Evolutionary conservation across 306 rosid species (phyloP), one percentile per base, ranked within the genome.

Genomic region (Prosopis cineraria): DNA sequence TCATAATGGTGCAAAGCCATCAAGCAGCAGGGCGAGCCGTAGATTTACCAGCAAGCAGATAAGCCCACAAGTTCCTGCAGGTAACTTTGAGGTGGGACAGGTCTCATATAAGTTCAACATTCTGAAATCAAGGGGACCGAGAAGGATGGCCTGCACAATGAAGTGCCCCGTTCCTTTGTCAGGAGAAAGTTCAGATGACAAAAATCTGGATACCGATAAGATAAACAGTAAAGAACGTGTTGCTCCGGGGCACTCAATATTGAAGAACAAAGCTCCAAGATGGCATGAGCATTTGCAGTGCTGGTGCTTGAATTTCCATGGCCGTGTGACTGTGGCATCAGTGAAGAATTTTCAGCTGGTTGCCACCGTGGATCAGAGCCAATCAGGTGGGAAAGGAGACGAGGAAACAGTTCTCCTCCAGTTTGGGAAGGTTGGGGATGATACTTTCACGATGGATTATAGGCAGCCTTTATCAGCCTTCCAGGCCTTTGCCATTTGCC

Each of bases 231-330:
- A 81, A 14, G 91, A 89, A 36, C 63, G 45, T 24, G 33, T 79
- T 9, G 36, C 86, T 56, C 53, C 89, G 36, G 93, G 87, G 56
- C 72, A 45, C 85, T 85, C 98, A 25, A 58, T 86, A 69, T 90
- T 96, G 90, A 91, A 88, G 78, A 96, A 96, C 82, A 96, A 96
- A 86, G 98, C 98, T 73, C 99, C 98, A 25, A 88, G 99, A 76
- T 96, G 99, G 99, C 98, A 96, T 6, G 97, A 93, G 55, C 91
- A 90, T 89, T 84, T 93, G 82, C 98, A 91, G 70, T 96, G 99
- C 82, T 93, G 99, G 99, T 96, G 99, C 83, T 88, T 96, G 86
- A 96, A 96, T 86, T 96, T 96, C 81, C 99, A 96, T 30, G 99
- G 99, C 39, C 97, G 99, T 6, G 99, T 96, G 70, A 96, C 99